Conservation (phyloP, 1,284 basidiomycete genomes). For the Boletus holoroseus region DNA sequence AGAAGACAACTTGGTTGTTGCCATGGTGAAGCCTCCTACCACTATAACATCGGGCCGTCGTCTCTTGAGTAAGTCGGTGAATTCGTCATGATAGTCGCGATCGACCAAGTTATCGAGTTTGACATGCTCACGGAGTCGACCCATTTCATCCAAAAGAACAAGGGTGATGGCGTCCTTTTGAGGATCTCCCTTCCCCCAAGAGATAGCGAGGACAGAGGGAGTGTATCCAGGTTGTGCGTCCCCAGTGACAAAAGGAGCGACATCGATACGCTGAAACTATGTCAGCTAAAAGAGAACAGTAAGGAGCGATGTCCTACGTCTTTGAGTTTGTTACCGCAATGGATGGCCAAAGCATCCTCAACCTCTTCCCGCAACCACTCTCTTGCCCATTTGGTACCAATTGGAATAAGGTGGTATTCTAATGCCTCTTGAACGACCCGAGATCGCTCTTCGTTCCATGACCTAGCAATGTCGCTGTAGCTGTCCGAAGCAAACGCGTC, state of each 20-base stretch:
- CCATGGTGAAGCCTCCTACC: slow-evolving; percentile 82
- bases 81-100: slow-evolving; percentile 61
- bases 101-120: slow-evolving; percentile 86
- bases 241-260: slow-evolving; percentile 65
- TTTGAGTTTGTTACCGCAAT: slow-evolving; percentile 65
- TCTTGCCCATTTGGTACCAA: slow-evolving; percentile 80
- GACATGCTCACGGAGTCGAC: slow-evolving; percentile 82
- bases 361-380: slow-evolving; percentile 89
- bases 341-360: slow-evolving; percentile 75
- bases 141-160: slow-evolving; percentile 83
- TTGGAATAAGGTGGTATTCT: slow-evolving; percentile 75
- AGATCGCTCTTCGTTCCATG: slow-evolving; percentile 91
- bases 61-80: slow-evolving; percentile 75
- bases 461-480: slow-evolving; percentile 77
- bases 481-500: slow-evolving; percentile 84
- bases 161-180: slow-evolving; percentile 84
- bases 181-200: slow-evolving; percentile 93
- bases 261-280: slow-evolving; percentile 55
- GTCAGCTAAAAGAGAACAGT: slow-evolving; percentile 16
- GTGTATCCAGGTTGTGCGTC: slow-evolving; percentile 66
- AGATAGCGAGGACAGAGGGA: slow-evolving; percentile 85
- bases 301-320: slow-evolving; percentile 47
- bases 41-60: slow-evolving; percentile 87
- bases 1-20: slow-evolving; percentile 70
- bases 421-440: slow-evolving; percentile 77